Conservation (phyloP, 2,329 filamentous ascomycete species). For the Xylaria sp. region DNA sequence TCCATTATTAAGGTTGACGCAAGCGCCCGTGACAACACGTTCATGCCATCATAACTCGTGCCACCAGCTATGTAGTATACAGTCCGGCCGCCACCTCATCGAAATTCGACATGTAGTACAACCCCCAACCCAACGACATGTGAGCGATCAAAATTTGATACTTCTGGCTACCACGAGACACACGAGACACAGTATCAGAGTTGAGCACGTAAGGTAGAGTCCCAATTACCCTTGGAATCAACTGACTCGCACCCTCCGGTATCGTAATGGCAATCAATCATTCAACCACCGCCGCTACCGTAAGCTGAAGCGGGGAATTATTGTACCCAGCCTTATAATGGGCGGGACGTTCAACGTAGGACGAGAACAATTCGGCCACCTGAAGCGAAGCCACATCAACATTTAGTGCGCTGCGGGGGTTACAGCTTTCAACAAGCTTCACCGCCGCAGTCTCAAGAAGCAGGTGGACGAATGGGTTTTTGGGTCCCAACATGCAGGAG, state of each 20-base stretch:
- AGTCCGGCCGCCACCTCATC: slow-evolving; percentile 7
- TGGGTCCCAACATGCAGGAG: background rate
- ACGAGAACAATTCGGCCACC: slow-evolving; percentile 22
- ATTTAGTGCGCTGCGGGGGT: slow-evolving; percentile 16
- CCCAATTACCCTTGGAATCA: background rate
- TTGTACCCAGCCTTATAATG: slow-evolving; percentile 13
- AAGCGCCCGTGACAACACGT: slow-evolving; percentile 31
- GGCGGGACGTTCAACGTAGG: slow-evolving; percentile 16
- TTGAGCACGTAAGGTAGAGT: background rate
- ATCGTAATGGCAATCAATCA: slow-evolving; percentile 10
- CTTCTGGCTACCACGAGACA: slow-evolving; percentile 9
- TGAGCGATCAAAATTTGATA: background rate
- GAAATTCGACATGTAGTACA: slow-evolving; percentile 12
- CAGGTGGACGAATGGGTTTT: background rate
- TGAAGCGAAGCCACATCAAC: slow-evolving; percentile 20
- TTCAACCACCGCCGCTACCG: background rate
- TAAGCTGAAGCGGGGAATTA: background rate
- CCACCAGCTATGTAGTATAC: slow-evolving; percentile 7
- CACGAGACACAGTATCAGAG: slow-evolving; percentile 9
- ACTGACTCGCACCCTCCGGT: background rate
- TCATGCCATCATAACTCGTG: slow-evolving; percentile 17
- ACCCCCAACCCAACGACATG: slow-evolving; percentile 14
- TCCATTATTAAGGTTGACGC: slow-evolving; percentile 26
- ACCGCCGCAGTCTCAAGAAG: slow-evolving; percentile 1
- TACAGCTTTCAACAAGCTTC: slow-evolving; percentile 1